Evolutionary conservation across 495 filamentous ascomycete genomes (phyloP), one percentile per base, ranked within the genome.

Genomic region (Penicillium steckii): DNA sequence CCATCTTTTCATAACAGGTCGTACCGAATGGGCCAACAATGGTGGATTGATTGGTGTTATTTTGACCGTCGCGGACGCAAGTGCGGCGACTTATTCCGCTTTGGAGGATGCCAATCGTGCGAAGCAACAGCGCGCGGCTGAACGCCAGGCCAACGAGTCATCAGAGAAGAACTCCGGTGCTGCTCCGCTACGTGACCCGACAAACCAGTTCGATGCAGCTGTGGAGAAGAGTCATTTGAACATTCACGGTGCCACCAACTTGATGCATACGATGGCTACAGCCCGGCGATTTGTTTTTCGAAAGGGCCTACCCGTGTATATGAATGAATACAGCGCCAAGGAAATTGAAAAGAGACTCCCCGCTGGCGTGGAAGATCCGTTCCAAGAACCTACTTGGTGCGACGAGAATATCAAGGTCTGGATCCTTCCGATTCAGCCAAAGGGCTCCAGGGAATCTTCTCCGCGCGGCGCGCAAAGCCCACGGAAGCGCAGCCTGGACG

Each of bases 281-380:
- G 83, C 88, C n/a, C 80, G 94, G 32, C 71, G 83, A 25, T 97
- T 96, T 67, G 79, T 98, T n/a, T 93, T 97, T 62, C 77, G 94
- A 22, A 89, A 86, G 61, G 85, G 86, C 0, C 78, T 93, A 63
- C 90, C 91, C 1, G 35, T 96, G 2, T 69, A 63, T 18, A 77
- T 82, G 21, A 75, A 77, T 41, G 94, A 97, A 67, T 76, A 88
- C 48, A 73, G 72, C 30, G 50, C 70, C 18, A 76, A 78, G 37
- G 73, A 61, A 46, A 43, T 65, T 18, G 52, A 47, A 6, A 68
- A 59, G 48, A 38, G 48, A 25, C 37, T 37, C 18, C 48, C 42
- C 25, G 48, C 22, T 33, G 51, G 44, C 12, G 25, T 52, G 48
- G 59, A 64, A 30, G 71, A 76, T 55, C 62, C 71, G 10, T 69